These are phyloP conservation scores for Dothideomycetes sp. DNA, from an alignment of 2,329 filamentous ascomycete genomes.

Conservation along the genomic window DNA sequence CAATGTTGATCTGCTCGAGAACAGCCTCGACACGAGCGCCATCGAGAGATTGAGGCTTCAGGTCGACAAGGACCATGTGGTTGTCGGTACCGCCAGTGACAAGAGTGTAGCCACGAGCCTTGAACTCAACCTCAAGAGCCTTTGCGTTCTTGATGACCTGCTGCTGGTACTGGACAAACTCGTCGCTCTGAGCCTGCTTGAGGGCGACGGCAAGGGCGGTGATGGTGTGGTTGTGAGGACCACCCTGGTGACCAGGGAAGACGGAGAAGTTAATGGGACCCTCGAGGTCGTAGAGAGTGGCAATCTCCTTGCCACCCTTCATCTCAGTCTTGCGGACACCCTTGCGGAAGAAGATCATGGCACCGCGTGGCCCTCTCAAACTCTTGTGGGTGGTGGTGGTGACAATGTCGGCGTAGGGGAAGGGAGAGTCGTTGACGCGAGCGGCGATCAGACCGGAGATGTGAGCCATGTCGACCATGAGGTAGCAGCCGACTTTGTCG, in stretches of 20 bases:
- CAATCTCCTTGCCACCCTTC: constrained; percentile 68
- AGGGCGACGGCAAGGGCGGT: constrained; percentile 88
- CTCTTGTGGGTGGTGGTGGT: constrained; percentile 99
- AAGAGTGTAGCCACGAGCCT: constrained; percentile 74
- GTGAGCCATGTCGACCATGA: constrained; percentile 94
- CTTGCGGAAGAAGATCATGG: constrained; percentile 97
- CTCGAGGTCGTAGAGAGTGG: constrained; percentile 78
- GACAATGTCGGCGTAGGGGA: constrained; percentile 83
- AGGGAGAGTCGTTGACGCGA: constrained; percentile 83
- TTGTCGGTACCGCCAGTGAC: constrained; percentile 95
- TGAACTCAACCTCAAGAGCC: constrained; percentile 71
- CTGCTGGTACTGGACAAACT: constrained; percentile 89
- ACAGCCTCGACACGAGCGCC: constrained; percentile 92
- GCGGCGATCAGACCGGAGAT: constrained; percentile 91
- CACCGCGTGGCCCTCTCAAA: constrained; percentile 84
- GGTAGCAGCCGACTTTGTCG: constrained; percentile 84
- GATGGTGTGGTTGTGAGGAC: constrained; percentile 98
- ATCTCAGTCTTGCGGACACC: constrained; percentile 74
- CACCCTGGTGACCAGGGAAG: constrained; percentile 96
- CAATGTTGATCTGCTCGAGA: constrained; percentile 95
- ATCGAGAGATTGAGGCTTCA: constrained; percentile 81
- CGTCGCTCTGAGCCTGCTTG: constrained; percentile 80
- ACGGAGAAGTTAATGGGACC: constrained; percentile 90
- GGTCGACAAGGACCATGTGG: constrained; percentile 85
- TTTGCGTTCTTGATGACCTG: constrained; percentile 87